These are phyloP conservation scores for Stentor coeruleus DNA, from an alignment of 73 alveolate genomes.

Conservation along the genomic window DNA sequence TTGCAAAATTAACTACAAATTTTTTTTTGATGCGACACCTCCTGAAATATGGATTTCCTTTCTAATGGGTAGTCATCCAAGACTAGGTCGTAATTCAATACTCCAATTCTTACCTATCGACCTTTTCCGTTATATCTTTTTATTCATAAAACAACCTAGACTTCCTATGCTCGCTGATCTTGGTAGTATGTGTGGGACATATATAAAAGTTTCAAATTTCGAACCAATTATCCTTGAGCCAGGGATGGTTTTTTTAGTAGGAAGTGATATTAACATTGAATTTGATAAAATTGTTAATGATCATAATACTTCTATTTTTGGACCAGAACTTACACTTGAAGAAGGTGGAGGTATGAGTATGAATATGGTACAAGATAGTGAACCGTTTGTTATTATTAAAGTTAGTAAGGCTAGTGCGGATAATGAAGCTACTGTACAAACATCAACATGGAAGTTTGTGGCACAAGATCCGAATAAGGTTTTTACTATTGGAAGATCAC, in stretches of 20 bases:
- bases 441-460: not conserved
- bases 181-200: constrained; percentile 72
- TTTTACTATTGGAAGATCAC: constrained; percentile 14
- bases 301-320: not conserved
- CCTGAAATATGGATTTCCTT: constrained; percentile 36
- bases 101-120: constrained; percentile 42
- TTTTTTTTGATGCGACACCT: constrained; percentile 36
- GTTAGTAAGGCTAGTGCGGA: too few relatives aligned
- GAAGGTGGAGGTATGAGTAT: not conserved
- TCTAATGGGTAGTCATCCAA: constrained; percentile 48
- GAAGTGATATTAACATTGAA: not conserved
- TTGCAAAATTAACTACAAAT: constrained; percentile 48
- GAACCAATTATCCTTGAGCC: not conserved
- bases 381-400: not conserved
- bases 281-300: not conserved
- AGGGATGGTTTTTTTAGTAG: constrained; percentile 11
- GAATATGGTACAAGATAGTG: not conserved
- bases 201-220: constrained; percentile 39
- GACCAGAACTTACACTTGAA: not conserved
- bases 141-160: constrained; percentile 44
- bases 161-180: constrained; percentile 49
- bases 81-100: constrained; percentile 48
- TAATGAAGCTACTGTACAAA: not conserved
- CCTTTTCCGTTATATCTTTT: constrained; percentile 46
- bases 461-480: not conserved